phyloP scores from a whole-genome alignment of 257 asterid genomes.

The Anisodus acutangulus region DNA sequence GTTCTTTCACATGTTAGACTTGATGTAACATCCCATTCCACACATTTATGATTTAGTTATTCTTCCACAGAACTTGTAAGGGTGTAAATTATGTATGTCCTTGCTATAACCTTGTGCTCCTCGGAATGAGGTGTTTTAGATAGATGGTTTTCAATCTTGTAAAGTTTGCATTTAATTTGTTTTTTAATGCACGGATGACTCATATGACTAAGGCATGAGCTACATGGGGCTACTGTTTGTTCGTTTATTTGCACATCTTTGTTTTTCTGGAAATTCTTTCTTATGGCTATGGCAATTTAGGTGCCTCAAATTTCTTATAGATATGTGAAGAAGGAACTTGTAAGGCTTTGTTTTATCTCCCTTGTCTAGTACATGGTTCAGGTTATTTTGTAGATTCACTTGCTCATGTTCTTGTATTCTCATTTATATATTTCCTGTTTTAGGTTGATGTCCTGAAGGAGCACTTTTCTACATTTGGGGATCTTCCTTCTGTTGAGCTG shows the following conservation, averaged over 20 bases:
- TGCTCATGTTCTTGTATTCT: constrained; percentile 9
- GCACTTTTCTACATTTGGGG: constrained; percentile 80
- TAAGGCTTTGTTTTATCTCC: constrained; percentile 18
- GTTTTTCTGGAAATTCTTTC: not conserved
- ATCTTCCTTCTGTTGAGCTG: constrained; percentile 70
- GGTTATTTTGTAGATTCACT: constrained; percentile 1
- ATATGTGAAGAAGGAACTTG: not conserved
- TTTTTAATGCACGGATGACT: not conserved
- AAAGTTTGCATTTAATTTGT: not conserved
- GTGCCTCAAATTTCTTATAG: constrained; percentile 18
- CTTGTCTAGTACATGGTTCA: constrained; percentile 14
- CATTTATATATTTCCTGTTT: constrained; percentile 18
- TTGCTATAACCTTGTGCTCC: constrained; percentile 13
- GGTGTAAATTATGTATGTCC: constrained; percentile 1
- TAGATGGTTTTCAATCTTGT: constrained; percentile 17
- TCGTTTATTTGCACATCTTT: not conserved
- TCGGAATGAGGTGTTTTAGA: not conserved
- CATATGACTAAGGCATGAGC: not conserved
- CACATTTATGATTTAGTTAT: not conserved
- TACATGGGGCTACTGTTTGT: not conserved
- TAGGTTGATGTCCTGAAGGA: constrained; percentile 79
- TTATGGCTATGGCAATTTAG: constrained; percentile 7
- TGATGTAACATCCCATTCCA: not conserved
- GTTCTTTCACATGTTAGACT: not conserved
- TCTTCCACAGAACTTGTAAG: not conserved